phyloP scores from a whole-genome alignment of 2,329 filamentous ascomycete genomes.

The Fusarium tricinctum region DNA sequence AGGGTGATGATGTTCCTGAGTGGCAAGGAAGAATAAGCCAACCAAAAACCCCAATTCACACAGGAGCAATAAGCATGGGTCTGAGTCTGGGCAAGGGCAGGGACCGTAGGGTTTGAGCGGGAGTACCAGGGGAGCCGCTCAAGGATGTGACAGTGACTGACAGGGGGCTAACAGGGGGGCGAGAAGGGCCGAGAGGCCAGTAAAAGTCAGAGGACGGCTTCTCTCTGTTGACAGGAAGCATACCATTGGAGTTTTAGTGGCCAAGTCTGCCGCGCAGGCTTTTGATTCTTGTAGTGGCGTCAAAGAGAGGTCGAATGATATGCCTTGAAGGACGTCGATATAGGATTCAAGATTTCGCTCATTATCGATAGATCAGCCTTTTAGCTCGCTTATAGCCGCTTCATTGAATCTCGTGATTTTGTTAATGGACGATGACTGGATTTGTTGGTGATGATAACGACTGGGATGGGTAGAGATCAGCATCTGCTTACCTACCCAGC shows the following conservation, averaged over 20 bases:
- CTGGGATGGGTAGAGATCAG: constrained; percentile 2
- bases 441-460: constrained; percentile 18
- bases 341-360: constrained; percentile 2
- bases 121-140: constrained; percentile 38
- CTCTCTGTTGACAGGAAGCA: constrained; percentile 23
- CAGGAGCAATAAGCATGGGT: constrained; percentile 27
- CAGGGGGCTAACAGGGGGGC: constrained; percentile 27
- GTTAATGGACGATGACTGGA: constrained; percentile 1
- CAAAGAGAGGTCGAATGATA: constrained; percentile 22
- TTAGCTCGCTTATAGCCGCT: constrained; percentile 2
- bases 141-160: constrained; percentile 30
- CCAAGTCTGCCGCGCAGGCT: constrained; percentile 29
- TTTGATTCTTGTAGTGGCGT: constrained; percentile 20
- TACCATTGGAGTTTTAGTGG: constrained; percentile 28
- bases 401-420: constrained; percentile 9
- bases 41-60: constrained; percentile 25
- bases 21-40: constrained; percentile 36
- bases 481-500: neutral
- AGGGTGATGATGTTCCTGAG: constrained; percentile 36
- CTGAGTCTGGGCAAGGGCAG: neutral
- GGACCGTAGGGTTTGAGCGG: constrained; percentile 15
- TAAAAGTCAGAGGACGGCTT: constrained; percentile 40
- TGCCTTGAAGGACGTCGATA: constrained; percentile 26
- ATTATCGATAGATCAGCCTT: constrained; percentile 9
- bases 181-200: constrained; percentile 50